Base-by-base conservation (phyloP, 2,329 filamentous ascomycete genomes). In the Septoria petroselini region DNA sequence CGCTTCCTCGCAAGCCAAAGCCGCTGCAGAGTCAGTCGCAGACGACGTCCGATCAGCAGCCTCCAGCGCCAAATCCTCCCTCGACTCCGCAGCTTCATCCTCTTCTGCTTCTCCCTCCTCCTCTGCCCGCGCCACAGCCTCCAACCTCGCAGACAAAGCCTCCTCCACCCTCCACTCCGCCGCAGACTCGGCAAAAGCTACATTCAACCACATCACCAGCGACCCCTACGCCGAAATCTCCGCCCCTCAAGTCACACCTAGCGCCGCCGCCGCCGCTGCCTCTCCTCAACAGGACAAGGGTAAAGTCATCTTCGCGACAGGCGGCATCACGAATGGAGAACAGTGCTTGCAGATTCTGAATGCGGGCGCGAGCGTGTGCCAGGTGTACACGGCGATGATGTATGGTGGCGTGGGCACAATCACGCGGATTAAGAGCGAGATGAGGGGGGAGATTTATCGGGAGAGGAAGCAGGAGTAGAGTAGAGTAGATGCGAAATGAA, bases 291-390 rank as follows among this genome's bases (percentile, higher is more conserved):
- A n/a, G n/a, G n/a, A n/a, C n/a, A 45, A 45, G 15, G 42, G 37
- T 40, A 95, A 95, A 71, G 84, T 90, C 44, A 86, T 98, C 53
- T 97, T 97, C 66, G 91, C 91, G 0, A 93, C 89, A 0, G 93
- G 93, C 1, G 93, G 93, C 14, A 91, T 98, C 64, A 93, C 86
- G 1, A 91, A 85, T 58, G 93, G 93, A 3, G 78, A 85, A 56
- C 85, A 97, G 71, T 94, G 89, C 7, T 73, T 88, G 11, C 78
- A 87, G 70, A 81, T 91, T 5, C 76, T 97, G 41, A 87, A 94
- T 59, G 90, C 91, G 0, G 93, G 93, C 7, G 93, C 93, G 0
- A 91, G 85, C 61, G 84, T 67, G 4, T 95, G 44, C 44, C 65
- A 68, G 56, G 58, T 67, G 7, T 97, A 97, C 69, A 98, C 93